Evolutionary conservation across 495 filamentous ascomycete species (phyloP).

Genomic region (Neurospora terricola): DNA sequence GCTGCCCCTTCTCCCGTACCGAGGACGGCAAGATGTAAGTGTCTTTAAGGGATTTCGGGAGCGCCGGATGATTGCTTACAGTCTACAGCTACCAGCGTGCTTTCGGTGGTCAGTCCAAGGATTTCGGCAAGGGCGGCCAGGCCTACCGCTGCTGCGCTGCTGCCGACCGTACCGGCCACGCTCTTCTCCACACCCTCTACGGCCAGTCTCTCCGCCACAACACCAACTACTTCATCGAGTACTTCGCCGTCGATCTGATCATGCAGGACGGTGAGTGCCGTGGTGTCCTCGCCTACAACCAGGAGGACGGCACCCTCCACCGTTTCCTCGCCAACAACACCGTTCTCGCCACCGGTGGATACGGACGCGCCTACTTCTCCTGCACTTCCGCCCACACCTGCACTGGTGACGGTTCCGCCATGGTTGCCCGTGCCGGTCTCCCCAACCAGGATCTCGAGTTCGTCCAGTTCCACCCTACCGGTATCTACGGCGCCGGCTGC

Average conservation of each 20-base stretch:
- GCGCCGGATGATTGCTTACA: slow-evolving; percentile 4
- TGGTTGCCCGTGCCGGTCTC: slow-evolving; percentile 94
- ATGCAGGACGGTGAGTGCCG: slow-evolving; percentile 96
- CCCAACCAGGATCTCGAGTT: slow-evolving; percentile 99
- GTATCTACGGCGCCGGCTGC: slow-evolving; percentile 97
- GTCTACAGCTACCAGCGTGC: slow-evolving; percentile 71
- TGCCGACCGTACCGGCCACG: slow-evolving; percentile 91
- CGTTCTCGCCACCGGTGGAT: slow-evolving; percentile 90
- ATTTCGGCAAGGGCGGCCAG: slow-evolving; percentile 92
- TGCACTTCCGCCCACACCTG: slow-evolving; percentile 97
- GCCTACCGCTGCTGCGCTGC: slow-evolving; percentile 94
- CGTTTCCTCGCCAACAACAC: slow-evolving; percentile 93
- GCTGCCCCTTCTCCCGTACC: slow-evolving; percentile 94
- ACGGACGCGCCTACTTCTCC: slow-evolving; percentile 94
- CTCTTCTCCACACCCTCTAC: slow-evolving; percentile 93
- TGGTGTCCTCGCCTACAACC: slow-evolving; percentile 93
- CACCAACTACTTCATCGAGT: slow-evolving; percentile 99
- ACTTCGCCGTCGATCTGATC: slow-evolving; percentile 89
- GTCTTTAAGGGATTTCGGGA: slow-evolving; percentile 5
- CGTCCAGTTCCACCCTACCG: slow-evolving; percentile 98
- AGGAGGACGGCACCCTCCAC: slow-evolving; percentile 95
- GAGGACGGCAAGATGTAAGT: slow-evolving; percentile 85
- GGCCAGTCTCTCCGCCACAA: slow-evolving; percentile 94
- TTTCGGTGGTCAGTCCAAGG: slow-evolving; percentile 92
- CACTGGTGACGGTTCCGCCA: slow-evolving; percentile 97